Base-by-base conservation (phyloP, 805 yeast species). In the Starmerella sirachaensis region DNA sequence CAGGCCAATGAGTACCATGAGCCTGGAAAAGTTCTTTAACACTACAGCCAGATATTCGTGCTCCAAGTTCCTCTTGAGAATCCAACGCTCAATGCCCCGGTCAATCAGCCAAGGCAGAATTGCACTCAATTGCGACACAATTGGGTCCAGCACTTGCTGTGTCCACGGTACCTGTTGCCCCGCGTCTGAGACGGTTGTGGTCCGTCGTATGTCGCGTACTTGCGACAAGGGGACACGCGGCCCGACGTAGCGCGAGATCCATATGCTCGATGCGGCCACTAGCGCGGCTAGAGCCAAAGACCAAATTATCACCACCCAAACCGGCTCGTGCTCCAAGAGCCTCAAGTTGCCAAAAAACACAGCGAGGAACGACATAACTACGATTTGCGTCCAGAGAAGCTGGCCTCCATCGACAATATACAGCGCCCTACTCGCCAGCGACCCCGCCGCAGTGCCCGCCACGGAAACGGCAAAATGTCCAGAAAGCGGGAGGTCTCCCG, bases 351-450 rank as follows among this genome's bases (percentile, higher is more conserved):
- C 27, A 2, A 33, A 18, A 14, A 18, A 21, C 8, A 44, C 29
- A 12, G 40, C 17, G 17, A 42, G 33, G 21, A 18, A 30, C 28
- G 31, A 23, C 30, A 29, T 18, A 3, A 43, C 46, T 18, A 30
- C 20, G 2, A 35, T 11, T 13, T 35, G 39, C 26, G 21, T 25
- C 27, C 14, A 16, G 12, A 32, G 24, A 6, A 5, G 8, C 17
- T 13, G 13, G 17, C 55, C 55, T 17, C 49, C 54, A 17, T 41
- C 43, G 12, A 43, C 29, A 3, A 40, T 18, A 35, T 50, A 51
- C 16, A 41, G 28, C 6, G 38, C 29, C 23, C 41, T 31, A 7
- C 46, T 46, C 8, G 45, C 43, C 17, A 47, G 24, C n/a, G 48
- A 23, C n/a, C 48, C 45, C 13, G 43, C 35, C 4, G 42, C 38